Evolutionary conservation across 371 early-diverging fungal genomes (phyloP).

Genomic region (Conidiobolus coronatus): DNA sequence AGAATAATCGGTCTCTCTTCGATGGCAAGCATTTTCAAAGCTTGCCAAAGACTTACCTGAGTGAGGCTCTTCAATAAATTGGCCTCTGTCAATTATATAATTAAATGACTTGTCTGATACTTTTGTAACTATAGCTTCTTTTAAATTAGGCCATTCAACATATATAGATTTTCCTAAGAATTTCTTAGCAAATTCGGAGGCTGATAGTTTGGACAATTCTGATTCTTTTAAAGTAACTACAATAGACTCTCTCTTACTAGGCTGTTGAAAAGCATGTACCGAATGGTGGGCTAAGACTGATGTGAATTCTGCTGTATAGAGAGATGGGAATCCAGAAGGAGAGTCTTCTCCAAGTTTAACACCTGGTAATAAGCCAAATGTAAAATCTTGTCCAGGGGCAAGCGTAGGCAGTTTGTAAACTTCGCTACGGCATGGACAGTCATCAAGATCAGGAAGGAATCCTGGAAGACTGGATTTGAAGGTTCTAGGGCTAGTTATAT

Average conservation of each 20-base stretch:
- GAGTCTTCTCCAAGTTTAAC: slow-evolving; percentile 34
- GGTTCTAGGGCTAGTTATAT: slow-evolving; percentile 14
- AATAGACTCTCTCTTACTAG: slow-evolving; percentile 22
- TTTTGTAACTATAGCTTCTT: background rate
- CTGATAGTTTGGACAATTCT: background rate
- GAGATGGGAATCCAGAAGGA: slow-evolving; percentile 78
- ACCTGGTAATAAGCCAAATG: slow-evolving; percentile 40
- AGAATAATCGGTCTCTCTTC: background rate
- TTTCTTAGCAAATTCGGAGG: slow-evolving; percentile 18
- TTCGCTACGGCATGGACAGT: background rate
- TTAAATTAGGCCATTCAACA: slow-evolving; percentile 16
- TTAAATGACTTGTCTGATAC: background rate
- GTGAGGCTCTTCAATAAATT: background rate
- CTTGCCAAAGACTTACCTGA: too few species aligned
- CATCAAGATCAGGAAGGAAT: slow-evolving; percentile 22
- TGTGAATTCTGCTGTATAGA: slow-evolving; percentile 48
- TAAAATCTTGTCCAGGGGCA: slow-evolving; percentile 11
- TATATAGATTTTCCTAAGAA: slow-evolving; percentile 31
- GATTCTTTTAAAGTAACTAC: background rate
- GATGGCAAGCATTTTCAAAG: background rate
- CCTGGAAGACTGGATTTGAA: slow-evolving; percentile 46
- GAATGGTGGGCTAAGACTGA: slow-evolving; percentile 41
- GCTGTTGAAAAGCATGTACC: slow-evolving; percentile 65
- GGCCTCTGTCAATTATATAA: background rate
- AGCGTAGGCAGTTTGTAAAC: background rate